Evolutionary conservation across 768 basidiomycete genomes (phyloP).

Genomic region (Psilocybe azurescens): DNA sequence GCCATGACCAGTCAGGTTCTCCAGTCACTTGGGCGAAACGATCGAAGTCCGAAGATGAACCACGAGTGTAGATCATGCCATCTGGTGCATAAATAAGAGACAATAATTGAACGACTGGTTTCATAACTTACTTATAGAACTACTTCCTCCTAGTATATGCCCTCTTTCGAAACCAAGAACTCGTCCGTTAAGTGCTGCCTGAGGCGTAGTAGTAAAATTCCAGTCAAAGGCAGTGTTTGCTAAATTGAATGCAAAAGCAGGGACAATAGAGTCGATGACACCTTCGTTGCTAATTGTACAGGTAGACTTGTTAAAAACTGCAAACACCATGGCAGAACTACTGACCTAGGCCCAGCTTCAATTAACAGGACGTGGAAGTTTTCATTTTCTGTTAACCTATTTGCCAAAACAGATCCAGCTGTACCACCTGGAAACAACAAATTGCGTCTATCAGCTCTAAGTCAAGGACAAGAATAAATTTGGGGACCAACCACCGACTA

Average conservation of each 20-base stretch:
- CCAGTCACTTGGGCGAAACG: constrained; percentile 53
- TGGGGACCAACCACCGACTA: constrained; percentile 23
- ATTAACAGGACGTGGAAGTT: constrained; percentile 51
- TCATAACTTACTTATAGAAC: constrained; percentile 21
- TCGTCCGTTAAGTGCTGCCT: constrained; percentile 28
- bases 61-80: constrained; percentile 35
- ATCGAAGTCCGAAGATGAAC: constrained; percentile 52
- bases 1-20: constrained; percentile 53
- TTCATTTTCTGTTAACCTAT: constrained; percentile 56
- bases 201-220: constrained; percentile 35
- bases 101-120: constrained; percentile 12
- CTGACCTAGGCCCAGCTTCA: constrained; percentile 60
- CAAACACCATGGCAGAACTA: not conserved
- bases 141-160: constrained; percentile 35
- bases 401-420: constrained; percentile 61
- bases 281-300: constrained; percentile 13
- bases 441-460: not conserved
- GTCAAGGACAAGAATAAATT: not conserved
- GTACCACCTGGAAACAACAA: constrained; percentile 44
- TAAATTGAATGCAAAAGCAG: constrained; percentile 14
- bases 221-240: constrained; percentile 17
- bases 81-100: constrained; percentile 18
- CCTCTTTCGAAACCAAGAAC: constrained; percentile 26
- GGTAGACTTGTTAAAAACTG: not conserved
- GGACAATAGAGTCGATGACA: constrained; percentile 22